Evolutionary conservation across 768 basidiomycete species (phyloP).

Genomic region (Xerocomus spinulosus): DNA sequence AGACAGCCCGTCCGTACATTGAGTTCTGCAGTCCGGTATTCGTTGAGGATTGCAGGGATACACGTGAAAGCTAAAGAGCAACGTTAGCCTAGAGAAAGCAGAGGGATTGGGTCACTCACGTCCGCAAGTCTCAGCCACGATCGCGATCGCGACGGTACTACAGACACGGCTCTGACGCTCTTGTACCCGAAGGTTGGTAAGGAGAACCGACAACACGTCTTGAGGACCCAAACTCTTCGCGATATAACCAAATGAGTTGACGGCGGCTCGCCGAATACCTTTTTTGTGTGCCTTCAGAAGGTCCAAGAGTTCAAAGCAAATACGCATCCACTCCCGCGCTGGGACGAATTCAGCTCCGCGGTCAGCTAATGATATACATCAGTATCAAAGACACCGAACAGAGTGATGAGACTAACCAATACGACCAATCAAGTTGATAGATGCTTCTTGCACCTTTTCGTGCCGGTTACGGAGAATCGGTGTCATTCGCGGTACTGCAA

Average conservation of each 20-base stretch:
- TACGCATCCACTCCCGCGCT: constrained; percentile 99
- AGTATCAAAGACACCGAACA: neutral
- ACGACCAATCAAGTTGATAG: constrained; percentile 98
- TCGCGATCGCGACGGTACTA: constrained; percentile 96
- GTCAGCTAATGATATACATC: constrained; percentile 55
- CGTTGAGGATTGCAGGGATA: constrained; percentile 97
- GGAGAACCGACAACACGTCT: constrained; percentile 90
- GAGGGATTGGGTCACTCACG: constrained; percentile 32
- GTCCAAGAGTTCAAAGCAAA: constrained; percentile 97
- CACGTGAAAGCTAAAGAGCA: constrained; percentile 79
- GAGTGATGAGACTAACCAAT: constrained; percentile 47
- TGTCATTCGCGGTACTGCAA: constrained; percentile 94
- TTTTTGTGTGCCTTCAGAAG: constrained; percentile 99
- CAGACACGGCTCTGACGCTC: constrained; percentile 99
- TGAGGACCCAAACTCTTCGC: constrained; percentile 99
- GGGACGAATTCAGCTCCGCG: constrained; percentile 98
- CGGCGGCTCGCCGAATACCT: constrained; percentile 95
- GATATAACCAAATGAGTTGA: constrained; percentile 99
- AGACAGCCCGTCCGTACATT: constrained; percentile 99
- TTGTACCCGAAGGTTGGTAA: constrained; percentile 96
- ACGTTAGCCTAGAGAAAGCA: constrained; percentile 3
- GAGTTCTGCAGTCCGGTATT: constrained; percentile 96
- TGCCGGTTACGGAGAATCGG: constrained; percentile 99
- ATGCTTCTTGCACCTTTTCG: constrained; percentile 99
- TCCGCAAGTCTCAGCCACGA: constrained; percentile 91